phyloP scores from a whole-genome alignment of 495 filamentous ascomycete genomes.

The Penicillium desertorum region DNA sequence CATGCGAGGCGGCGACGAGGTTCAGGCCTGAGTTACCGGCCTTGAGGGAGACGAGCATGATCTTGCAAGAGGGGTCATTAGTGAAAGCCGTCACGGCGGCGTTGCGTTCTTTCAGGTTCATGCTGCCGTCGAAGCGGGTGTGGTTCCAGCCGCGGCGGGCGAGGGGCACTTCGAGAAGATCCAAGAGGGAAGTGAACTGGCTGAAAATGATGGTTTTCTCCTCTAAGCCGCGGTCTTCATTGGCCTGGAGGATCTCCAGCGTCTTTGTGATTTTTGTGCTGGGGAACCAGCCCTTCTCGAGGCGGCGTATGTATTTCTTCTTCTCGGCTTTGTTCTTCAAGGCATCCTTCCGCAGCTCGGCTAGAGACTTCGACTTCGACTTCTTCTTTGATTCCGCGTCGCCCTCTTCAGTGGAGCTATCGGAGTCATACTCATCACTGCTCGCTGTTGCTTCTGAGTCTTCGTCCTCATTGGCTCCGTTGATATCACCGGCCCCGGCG shows the following conservation, averaged over 20 bases:
- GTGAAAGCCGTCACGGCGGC: conserved; percentile 72
- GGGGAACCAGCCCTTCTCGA: conserved; percentile 64
- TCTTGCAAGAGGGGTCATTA: conserved; percentile 58
- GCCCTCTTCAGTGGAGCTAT: conserved; percentile 39
- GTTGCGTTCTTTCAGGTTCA: conserved; percentile 68
- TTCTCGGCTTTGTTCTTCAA: conserved; percentile 55
- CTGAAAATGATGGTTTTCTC: conserved; percentile 93
- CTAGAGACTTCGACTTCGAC: conserved; percentile 61
- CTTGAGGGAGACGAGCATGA: conserved; percentile 87
- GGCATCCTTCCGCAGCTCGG: conserved; percentile 21
- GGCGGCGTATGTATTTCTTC: conserved; percentile 60
- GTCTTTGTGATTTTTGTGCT: conserved; percentile 80
- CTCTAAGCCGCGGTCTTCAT: conserved; percentile 43
- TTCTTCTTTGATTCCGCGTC: conserved; percentile 64
- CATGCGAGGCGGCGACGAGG: conserved; percentile 78
- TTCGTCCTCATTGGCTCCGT: conserved; percentile 29
- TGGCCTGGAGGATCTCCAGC: conserved; percentile 62
- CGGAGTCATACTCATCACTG: conserved; percentile 37
- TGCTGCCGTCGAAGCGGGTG: conserved; percentile 83
- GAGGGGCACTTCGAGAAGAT: conserved; percentile 90
- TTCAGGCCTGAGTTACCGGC: conserved; percentile 93
- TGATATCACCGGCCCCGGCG: conserved; percentile 7
- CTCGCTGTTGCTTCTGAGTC: conserved; percentile 36
- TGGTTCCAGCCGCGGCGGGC: conserved; percentile 60
- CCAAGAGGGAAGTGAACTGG: conserved; percentile 87